Evolutionary conservation across 2,329 filamentous ascomycete species (phyloP), one percentile per base, ranked within the genome.

Genomic region (Aspergillus ruber): DNA sequence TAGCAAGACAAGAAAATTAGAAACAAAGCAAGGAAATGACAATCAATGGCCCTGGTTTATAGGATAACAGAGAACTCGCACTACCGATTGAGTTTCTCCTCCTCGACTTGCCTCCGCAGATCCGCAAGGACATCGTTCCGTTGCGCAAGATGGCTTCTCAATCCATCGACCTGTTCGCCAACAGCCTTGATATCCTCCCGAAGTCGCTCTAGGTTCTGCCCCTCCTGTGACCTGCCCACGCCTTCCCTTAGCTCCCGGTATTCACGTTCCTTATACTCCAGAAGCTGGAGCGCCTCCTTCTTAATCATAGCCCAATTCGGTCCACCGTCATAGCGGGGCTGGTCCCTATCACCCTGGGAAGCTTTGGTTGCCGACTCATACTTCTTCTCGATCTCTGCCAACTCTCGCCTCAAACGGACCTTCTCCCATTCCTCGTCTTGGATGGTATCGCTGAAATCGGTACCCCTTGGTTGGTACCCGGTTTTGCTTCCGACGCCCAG

Each of bases 391-490:
- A 98, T 75, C 59, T 97, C 91, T 20, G 83, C 79, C 27, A 98
- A 80, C 70, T 97, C 90, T 65, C 93, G 90, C 77, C 94, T 91
- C 55, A 98, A 77, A 46, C 90, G 82, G 40, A 97, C 93, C 70
- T 97, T 93, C 70, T 98, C 93, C 90, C 93, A 97, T 66, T 98
- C 93, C 61, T 84, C 83, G 21, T 94, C 91, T 51, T 86, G 87
- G 65, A 90, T 88, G 53, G 88, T 86, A 33, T 80, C 78, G 49
- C 83, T 86, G 66, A 97, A 97, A 72, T 98, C 90, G 1, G 93
- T 98, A 21, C 93, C 93, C 36, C 85, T 76, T 7, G 86, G 81
- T 63, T 87, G 85, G 71, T 93, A 91, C 50, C 81, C 84, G 56
- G 85, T 83, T 62, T 90, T 86, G 45, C 83, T 81, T 17, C 82